Evolutionary conservation across 305 asterid genomes (phyloP), one percentile per base, ranked within the genome.

Genomic region (Fraxinus nigra): DNA sequence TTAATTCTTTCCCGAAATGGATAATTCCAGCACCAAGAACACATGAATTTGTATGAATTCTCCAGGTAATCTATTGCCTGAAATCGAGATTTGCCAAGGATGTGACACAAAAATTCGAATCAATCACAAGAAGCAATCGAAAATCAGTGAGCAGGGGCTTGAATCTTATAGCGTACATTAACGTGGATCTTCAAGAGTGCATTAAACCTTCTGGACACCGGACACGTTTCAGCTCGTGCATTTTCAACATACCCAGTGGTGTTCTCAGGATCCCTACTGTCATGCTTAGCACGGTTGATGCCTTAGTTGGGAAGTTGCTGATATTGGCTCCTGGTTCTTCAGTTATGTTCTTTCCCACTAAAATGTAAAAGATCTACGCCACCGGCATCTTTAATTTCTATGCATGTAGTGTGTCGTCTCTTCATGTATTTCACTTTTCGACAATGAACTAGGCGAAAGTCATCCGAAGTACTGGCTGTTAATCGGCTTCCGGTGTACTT

Each of bases 181-280:
- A 28, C 32, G 1, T 28, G 32, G 32, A 28, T 28, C 32, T 28
- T 28, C 32, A 28, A 28, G 32, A 1, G 32, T 28, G 32, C 32
- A 28, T 28, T 28, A 28, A 28, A 28, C 32, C 32, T 28, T 28
- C 32, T 28, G 26, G 26, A 24, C 26, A 24, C 26, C 26, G 32
- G 32, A 28, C 32, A 28, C 3, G 32, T 28, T 28, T 28, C 32
- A 28, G 32, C 74, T 67, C 77, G 1, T 67, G 82, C 82, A 67
- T 6, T 10, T 79, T 79, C 24, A 40, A n/a, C 18, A 10, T 79
- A 30, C 77, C 82, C 2, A 24, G 0, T 79, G 82, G 77, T 26
- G 2, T 69, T n/a, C 77, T 79, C 11, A 69, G 77, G 69, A 40
- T 79, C 69, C 77, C 82, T 43, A 38, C 69, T 43, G 48, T 79